These are phyloP conservation scores for Sporothrix dimorphospora DNA, from an alignment of 2,329 filamentous ascomycete genomes.

Conservation along the genomic window DNA sequence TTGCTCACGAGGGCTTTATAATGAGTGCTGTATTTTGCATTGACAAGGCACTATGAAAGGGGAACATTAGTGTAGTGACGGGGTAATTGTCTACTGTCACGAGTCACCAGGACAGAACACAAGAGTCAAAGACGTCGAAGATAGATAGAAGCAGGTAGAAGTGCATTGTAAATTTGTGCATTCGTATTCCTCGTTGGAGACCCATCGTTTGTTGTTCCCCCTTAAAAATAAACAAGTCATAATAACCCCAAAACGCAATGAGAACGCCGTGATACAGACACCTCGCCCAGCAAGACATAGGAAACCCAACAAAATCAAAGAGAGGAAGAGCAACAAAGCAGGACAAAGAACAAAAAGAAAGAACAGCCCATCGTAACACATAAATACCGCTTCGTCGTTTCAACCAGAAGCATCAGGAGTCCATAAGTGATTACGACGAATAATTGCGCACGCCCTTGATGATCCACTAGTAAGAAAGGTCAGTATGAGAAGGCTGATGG, in stretches of 20 bases:
- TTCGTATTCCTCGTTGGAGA: background rate
- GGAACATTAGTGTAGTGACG: background rate
- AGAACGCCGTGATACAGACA: background rate
- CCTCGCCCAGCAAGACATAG: constrained; percentile 16
- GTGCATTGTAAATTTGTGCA: background rate
- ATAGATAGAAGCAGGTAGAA: background rate
- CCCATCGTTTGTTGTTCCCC: background rate
- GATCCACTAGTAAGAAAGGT: constrained; percentile 59
- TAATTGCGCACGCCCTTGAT: constrained; percentile 58
- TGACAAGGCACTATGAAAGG: background rate
- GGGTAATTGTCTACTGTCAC: background rate
- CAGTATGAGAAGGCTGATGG: background rate
- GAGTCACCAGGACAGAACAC: background rate
- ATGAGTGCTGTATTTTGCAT: background rate
- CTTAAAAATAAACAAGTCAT: background rate
- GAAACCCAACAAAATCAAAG: background rate
- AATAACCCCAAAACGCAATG: background rate
- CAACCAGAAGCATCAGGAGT: background rate
- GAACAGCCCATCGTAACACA: background rate
- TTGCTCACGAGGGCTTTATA: too few relatives aligned
- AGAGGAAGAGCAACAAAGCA: background rate
- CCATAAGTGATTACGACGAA: constrained; percentile 22
- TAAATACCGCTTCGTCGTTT: too few relatives aligned
- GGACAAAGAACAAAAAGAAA: background rate
- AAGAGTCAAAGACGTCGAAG: background rate